phyloP scores from a whole-genome alignment of 345 rosid genomes.

The Mercurialis annua region DNA sequence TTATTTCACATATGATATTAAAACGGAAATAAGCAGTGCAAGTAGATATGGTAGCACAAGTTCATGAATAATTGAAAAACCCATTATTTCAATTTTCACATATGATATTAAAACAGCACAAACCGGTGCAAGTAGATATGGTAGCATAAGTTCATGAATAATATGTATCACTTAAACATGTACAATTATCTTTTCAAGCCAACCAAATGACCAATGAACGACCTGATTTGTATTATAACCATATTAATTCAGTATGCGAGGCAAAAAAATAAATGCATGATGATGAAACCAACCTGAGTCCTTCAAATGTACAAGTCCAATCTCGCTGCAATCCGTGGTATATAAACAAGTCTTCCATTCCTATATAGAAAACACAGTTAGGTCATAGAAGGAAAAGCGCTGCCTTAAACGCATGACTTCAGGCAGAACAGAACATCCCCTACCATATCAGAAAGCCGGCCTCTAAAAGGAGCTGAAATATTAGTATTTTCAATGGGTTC shows the following conservation, averaged over 20 bases:
- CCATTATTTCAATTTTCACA: not conserved
- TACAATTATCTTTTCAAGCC: not conserved
- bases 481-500: constrained; percentile 47
- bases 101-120: not conserved
- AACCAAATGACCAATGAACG: constrained; percentile 5
- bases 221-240: not conserved
- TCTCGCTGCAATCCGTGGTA: constrained; percentile 86
- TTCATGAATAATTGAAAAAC: constrained; percentile 14
- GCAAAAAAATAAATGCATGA: not conserved
- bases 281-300: constrained; percentile 51
- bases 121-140: not conserved
- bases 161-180: too few relatives aligned
- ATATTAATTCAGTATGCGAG: not conserved
- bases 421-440: constrained; percentile 24
- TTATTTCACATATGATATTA: not conserved
- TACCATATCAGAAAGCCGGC: constrained; percentile 67
- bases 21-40: not conserved
- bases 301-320: constrained; percentile 65
- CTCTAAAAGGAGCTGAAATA: constrained; percentile 42
- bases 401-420: not conserved
- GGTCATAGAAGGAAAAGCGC: constrained; percentile 14
- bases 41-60: constrained; percentile 15
- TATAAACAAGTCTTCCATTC: constrained; percentile 77
- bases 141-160: not conserved
- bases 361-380: constrained; percentile 33